phyloP scores from a whole-genome alignment of 2,329 filamentous ascomycete genomes.

The Pestalotiopsis sp. region DNA sequence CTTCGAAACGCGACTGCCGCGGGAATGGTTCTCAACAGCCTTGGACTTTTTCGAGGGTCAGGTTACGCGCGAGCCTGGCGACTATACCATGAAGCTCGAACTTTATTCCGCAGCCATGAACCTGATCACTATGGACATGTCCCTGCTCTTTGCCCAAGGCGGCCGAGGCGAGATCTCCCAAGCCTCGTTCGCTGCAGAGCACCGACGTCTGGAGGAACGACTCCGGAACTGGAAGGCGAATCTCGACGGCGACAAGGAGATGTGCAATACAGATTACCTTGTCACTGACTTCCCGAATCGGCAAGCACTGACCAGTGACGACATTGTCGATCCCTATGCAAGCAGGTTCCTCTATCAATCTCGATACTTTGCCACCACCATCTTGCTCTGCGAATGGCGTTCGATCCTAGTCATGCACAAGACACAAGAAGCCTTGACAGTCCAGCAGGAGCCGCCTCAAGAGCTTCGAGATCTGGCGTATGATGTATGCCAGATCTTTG shows the following conservation, averaged over 20 bases:
- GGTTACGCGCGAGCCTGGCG: slow-evolving; percentile 59
- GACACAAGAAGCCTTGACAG: slow-evolving; percentile 66
- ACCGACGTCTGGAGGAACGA: slow-evolving; percentile 52
- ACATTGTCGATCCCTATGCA: slow-evolving; percentile 75
- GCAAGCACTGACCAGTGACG: slow-evolving; percentile 55
- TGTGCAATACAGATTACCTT: slow-evolving; percentile 64
- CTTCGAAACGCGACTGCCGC: slow-evolving; percentile 71
- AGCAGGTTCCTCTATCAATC: slow-evolving; percentile 71
- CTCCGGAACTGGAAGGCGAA: slow-evolving; percentile 54
- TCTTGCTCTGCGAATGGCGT: slow-evolving; percentile 76
- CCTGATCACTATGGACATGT: slow-evolving; percentile 79
- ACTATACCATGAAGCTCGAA: slow-evolving; percentile 69
- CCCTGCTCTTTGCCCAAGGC: slow-evolving; percentile 73
- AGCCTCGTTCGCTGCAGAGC: slow-evolving; percentile 67
- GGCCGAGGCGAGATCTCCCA: slow-evolving; percentile 65
- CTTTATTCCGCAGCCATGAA: slow-evolving; percentile 68
- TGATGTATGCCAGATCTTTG: slow-evolving; percentile 76
- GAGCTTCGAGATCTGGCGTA: slow-evolving; percentile 67
- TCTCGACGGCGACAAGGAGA: slow-evolving; percentile 55
- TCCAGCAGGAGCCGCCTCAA: slow-evolving; percentile 50
- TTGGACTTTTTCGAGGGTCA: slow-evolving; percentile 66
- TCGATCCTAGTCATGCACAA: slow-evolving; percentile 80
- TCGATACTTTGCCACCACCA: slow-evolving; percentile 74
- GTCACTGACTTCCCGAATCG: slow-evolving; percentile 65
- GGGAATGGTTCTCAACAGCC: slow-evolving; percentile 75